Base-by-base conservation (phyloP, 2,329 filamentous ascomycete genomes). In the Neonectria hederae region DNA sequence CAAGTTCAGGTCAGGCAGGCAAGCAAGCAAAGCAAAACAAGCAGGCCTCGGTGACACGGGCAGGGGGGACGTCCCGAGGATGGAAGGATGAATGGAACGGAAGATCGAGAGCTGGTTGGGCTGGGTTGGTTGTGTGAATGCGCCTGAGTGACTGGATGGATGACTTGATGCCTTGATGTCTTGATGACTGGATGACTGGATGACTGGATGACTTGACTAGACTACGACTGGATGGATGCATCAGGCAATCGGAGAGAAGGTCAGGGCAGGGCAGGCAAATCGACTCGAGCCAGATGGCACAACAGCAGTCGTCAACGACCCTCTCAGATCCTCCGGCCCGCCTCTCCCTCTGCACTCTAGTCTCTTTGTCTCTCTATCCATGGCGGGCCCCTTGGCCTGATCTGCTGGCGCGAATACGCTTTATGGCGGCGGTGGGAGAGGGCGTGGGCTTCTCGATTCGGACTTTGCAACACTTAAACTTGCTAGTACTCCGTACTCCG, bases 261-360 rank as follows among this genome's bases (percentile, higher is more conserved):
- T 63, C 45, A 54, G 45, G 59, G 54, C 49, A 60, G 45, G 58
- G 56, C 49, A 56, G 45, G 49, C 70, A 72, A 67, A 65, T 71
- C 54, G 59, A 65, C 59, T 54, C 40, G 58, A 69, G 70, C 70
- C 70, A 72, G 67, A 65, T 72, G 70, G 68, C 69, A 60, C 52
- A 59, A 63, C 56, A 59, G 54, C 46, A 71, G 52, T 63, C 56
- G 57, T 65, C 58, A 45, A 54, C 59, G 59, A 17, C 19, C 51
- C 35, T 21, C 49, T 43, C 38, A 30, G 56, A 49, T 17, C 43
- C 19, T 48, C 38, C 21, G 26, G 38, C 30, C 32, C 22, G 42
- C 38, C 21, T 51, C n/a, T 53, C 21, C 51, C 30, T 30, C 35
- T 32, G 30, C 30, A 32, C 30, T 43, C 53, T 17, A 32, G 32